phyloP scores from a whole-genome alignment of 306 rosid genomes.

The Dryas alaskensis region DNA sequence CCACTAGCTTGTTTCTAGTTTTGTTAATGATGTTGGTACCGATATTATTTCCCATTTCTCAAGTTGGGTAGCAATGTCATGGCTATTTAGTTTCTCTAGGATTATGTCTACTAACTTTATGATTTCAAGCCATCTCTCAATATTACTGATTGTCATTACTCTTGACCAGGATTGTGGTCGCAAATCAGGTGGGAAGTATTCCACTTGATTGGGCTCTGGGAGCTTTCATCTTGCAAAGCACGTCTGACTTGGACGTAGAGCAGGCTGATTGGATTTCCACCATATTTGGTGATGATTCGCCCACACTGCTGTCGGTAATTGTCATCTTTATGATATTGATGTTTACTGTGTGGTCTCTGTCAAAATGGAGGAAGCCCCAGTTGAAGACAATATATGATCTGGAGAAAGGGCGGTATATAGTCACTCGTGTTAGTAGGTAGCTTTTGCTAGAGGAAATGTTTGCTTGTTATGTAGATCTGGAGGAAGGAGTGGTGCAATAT shows the following conservation, averaged over 20 bases:
- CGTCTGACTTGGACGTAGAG: conserved; percentile 42
- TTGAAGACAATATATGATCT: conserved; percentile 85
- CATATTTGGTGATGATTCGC: conserved; percentile 49
- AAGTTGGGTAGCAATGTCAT: no score
- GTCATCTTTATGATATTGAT: conserved; percentile 54
- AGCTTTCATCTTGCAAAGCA: conserved; percentile 86
- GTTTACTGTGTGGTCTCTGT: conserved; percentile 81
- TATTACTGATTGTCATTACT: conserved; percentile 27
- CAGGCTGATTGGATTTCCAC: conserved; percentile 49
- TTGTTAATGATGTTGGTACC: no score
- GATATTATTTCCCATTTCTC: no score
- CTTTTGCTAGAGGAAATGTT: conserved; percentile 13
- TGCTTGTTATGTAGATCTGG: conserved; percentile 23
- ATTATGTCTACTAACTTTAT: no score
- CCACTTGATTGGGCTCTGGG: conserved; percentile 99
- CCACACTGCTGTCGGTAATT: conserved; percentile 50
- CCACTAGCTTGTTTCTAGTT: no score
- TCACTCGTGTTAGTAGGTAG: conserved; percentile 57
- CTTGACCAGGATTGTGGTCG: conserved; percentile 60
- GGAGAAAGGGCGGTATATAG: conserved; percentile 85
- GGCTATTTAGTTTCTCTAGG: no score
- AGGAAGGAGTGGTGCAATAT: conserved; percentile 23
- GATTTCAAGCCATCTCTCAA: conserved; percentile 1
- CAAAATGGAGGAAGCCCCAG: conserved; percentile 85
- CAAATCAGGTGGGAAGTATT: conserved; percentile 67